phyloP scores from a whole-genome alignment of 306 rosid species.

The Medicago lupulina region DNA sequence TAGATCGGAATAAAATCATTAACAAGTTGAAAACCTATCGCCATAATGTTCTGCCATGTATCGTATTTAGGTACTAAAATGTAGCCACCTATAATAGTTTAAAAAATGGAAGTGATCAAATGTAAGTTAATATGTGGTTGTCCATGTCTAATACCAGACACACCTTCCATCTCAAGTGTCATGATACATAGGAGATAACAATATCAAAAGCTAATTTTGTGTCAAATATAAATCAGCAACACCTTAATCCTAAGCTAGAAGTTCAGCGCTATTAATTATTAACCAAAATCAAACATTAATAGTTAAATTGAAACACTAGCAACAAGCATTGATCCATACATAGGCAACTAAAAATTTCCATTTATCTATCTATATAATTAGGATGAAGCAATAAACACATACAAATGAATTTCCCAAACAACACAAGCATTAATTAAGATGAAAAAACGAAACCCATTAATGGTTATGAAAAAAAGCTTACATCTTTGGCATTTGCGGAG shows the following conservation, averaged over 20 bases:
- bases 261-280: not conserved
- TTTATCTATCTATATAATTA: not conserved
- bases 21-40: not conserved
- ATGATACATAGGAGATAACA: not conserved
- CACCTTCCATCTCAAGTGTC: not conserved
- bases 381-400: not conserved
- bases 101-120: not conserved
- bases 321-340: conserved; percentile 26
- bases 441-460: conserved; percentile 9
- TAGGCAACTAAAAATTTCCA: not conserved
- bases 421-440: not conserved
- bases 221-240: conserved; percentile 24
- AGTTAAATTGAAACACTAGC: conserved; percentile 24
- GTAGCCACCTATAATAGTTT: not conserved
- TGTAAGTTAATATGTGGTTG: not conserved
- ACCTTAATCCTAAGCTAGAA: not conserved
- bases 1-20: conserved; percentile 6
- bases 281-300: not conserved
- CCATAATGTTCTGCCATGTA: too few relatives aligned
- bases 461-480: conserved; percentile 45
- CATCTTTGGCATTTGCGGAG: conserved; percentile 51
- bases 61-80: not conserved
- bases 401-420: too few relatives aligned
- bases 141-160: not conserved
- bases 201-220: conserved; percentile 28